Evolutionary conservation across 2,329 filamentous ascomycete species (phyloP).

Genomic region (Ceratocystis colombiana): DNA sequence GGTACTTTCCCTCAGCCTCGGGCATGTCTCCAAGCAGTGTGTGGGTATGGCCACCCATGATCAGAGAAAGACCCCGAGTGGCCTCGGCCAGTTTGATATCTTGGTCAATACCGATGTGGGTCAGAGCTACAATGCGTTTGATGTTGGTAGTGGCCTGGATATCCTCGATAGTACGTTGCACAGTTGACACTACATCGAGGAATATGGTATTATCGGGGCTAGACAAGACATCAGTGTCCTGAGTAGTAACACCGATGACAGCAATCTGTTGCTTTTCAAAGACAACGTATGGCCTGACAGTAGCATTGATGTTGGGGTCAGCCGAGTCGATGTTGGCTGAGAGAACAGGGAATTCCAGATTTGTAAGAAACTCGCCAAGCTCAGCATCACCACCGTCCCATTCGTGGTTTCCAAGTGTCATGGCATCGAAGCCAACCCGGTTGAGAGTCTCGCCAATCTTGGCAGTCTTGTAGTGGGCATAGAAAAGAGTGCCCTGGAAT

Average conservation of each 20-base stretch:
- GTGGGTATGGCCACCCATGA: slow-evolving; percentile 54
- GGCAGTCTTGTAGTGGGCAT: slow-evolving; percentile 54
- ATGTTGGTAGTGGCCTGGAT: slow-evolving; percentile 53
- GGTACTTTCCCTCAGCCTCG: slow-evolving; percentile 50
- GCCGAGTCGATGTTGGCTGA: slow-evolving; percentile 54
- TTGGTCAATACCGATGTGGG: slow-evolving; percentile 56
- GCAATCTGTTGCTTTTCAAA: slow-evolving; percentile 52
- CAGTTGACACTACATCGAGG: slow-evolving; percentile 45
- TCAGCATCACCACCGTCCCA: slow-evolving; percentile 55
- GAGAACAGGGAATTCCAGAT: slow-evolving; percentile 55
- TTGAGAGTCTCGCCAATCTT: slow-evolving; percentile 60
- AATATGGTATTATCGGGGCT: slow-evolving; percentile 51
- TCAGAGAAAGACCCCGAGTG: slow-evolving; percentile 55
- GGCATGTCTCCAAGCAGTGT: slow-evolving; percentile 51
- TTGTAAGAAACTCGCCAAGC: slow-evolving; percentile 51
- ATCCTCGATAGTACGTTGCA: slow-evolving; percentile 52
- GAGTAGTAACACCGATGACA: slow-evolving; percentile 54
- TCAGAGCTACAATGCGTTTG: slow-evolving; percentile 54
- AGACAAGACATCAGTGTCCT: slow-evolving; percentile 48
- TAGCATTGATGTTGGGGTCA: slow-evolving; percentile 49
- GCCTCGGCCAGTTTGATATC: slow-evolving; percentile 51
- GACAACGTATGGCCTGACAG: slow-evolving; percentile 55
- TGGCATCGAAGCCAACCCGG: slow-evolving; percentile 54
- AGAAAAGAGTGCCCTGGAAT: slow-evolving; percentile 59
- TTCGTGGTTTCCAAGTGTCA: slow-evolving; percentile 59